Base-by-base conservation (phyloP, 495 filamentous ascomycete species). In the Penicillium goetzii region DNA sequence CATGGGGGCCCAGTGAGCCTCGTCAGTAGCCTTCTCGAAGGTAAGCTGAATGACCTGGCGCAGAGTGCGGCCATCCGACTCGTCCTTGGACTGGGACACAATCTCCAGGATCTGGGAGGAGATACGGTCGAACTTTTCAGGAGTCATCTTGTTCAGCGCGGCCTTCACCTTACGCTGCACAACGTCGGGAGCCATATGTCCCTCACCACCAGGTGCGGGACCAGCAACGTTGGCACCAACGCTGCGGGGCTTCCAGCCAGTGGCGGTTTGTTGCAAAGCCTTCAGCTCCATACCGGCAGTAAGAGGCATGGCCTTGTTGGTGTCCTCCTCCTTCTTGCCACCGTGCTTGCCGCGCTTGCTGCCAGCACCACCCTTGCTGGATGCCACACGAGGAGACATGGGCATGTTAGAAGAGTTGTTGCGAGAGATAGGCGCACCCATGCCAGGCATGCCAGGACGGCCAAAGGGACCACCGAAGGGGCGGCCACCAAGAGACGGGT, bases 131-230 rank as follows among this genome's bases (percentile, higher is more conserved):
- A 99, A 99, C 69, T 97, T 98, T 79, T 98, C 95, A 1, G 95
- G 95, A 0, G 95, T 97, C 96, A 99, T 98, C 89, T 98, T 98
- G 86, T 99, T 98, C 68, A 99, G 81, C 52, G 90, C 90, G 58
- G 92, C 91, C 86, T 99, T 99, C 72, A 98, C 96, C 86, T 98
- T 99, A 65, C 95, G 88, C 78, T 99, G 95, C 66, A 99, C 95
- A 78, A 95, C 87, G 63, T 93, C 92, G 19, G 95, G 96, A 61
- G 94, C 82, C 81, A 99, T 81, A 67, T 90, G 84, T 47, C 81
- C 84, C 11, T 76, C 61, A 58, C 78, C 83, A 65, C 80, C 79
- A 59, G 85, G 84, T 63, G 85, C 80, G 36, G 84, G 84, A 51
- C 82, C 84, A 56, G 83, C 72, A 45, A 75, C 58, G 67, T 78